Conservation (phyloP, 1,139 yeast genomes). For the Pichia sp. region DNA sequence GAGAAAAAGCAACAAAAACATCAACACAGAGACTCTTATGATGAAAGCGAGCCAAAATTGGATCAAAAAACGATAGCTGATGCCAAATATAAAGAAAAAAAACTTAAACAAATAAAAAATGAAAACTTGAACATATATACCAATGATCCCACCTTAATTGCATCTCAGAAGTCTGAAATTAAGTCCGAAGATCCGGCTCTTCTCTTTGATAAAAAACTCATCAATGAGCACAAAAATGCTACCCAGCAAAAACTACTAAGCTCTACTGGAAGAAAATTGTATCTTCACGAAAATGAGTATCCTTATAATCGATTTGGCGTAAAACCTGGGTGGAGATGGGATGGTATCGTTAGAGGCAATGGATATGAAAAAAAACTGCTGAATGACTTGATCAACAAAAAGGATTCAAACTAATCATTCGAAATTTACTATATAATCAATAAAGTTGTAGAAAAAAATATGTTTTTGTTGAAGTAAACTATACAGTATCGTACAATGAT, state of each 20-base stretch:
- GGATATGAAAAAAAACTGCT: conserved; percentile 77
- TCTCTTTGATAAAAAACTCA: conserved; percentile 29
- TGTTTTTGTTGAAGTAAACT: no score
- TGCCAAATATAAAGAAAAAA: background rate
- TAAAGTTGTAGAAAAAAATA: no score
- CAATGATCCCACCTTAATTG: conserved; percentile 34
- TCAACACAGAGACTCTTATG: no score
- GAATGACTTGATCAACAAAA: conserved; percentile 16
- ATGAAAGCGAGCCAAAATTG: background rate
- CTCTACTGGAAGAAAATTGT: conserved; percentile 37
- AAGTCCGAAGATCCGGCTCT: conserved; percentile 65
- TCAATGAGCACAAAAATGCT: conserved; percentile 9
- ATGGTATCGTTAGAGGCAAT: conserved; percentile 83
- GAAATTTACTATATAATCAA: no score
- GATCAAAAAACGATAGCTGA: background rate
- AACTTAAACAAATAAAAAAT: background rate
- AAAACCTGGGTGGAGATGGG: conserved; percentile 83
- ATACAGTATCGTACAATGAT: no score
- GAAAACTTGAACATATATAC: background rate
- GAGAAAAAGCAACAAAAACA: background rate
- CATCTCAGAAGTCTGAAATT: conserved; percentile 27
- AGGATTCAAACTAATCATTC: no score
- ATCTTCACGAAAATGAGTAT: conserved; percentile 34
- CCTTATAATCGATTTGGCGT: conserved; percentile 71
- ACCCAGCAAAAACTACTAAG: conserved; percentile 19